Evolutionary conservation across 2,329 filamentous ascomycete genomes (phyloP).

Genomic region (Pseudogymnoascus sp.): DNA sequence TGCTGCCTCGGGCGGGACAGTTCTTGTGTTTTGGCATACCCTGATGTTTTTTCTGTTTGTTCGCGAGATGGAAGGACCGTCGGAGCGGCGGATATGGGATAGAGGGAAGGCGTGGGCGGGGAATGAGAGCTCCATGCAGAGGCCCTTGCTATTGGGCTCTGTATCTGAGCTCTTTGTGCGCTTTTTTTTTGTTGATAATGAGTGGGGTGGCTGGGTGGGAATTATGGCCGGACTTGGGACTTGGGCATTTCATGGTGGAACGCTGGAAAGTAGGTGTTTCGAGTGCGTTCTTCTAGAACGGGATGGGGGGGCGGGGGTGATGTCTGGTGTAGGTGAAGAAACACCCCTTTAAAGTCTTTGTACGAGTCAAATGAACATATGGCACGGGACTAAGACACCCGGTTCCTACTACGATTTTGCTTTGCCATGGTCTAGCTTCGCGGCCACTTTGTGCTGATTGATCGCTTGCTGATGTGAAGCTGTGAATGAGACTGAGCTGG

Average conservation of each 20-base stretch:
- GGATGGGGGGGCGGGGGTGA: background rate
- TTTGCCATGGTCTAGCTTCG: background rate
- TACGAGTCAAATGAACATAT: constrained; percentile 8
- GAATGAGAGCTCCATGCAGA: background rate
- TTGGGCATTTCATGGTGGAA: constrained; percentile 1
- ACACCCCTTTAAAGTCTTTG: constrained; percentile 4
- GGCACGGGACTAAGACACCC: constrained; percentile 3
- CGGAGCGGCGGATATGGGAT: background rate
- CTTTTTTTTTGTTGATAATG: background rate
- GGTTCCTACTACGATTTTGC: background rate
- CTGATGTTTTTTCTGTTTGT: background rate
- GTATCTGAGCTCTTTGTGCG: background rate
- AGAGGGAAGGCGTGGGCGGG: background rate
- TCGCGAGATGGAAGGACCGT: background rate
- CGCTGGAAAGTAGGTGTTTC: constrained; percentile 2
- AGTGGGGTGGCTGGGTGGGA: background rate
- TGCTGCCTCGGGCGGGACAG: background rate
- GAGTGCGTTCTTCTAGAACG: background rate
- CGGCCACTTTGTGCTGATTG: background rate
- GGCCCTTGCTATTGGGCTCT: background rate
- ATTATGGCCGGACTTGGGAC: background rate
- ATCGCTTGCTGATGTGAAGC: background rate
- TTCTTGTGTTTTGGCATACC: constrained; percentile 8
- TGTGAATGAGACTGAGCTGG: background rate
- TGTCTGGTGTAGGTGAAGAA: background rate